Percentiles rank a stretch among this genome's conserved stretches.
These are phyloP conservation scores for Diplodia corticola DNA, from an alignment of 2,329 filamentous ascomycete genomes.

Conservation along the genomic window DNA sequence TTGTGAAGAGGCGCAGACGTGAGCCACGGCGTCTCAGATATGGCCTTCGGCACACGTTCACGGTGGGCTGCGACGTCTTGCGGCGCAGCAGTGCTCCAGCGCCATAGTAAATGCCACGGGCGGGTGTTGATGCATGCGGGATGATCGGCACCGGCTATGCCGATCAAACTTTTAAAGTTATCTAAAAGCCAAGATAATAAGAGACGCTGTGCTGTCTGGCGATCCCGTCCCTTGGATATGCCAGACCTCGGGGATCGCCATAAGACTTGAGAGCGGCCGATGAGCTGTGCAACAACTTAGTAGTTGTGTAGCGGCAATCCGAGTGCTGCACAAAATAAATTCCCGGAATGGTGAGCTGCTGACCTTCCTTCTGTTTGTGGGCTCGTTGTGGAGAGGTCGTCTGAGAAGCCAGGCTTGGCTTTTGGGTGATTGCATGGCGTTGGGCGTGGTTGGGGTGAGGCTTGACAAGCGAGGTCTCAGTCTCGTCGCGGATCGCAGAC, in stretches of 20 bases:
- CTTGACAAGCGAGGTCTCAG: conserved; percentile 19
- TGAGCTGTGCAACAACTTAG: background rate
- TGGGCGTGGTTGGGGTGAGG: background rate
- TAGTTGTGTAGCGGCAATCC: background rate
- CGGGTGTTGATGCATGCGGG: conserved; percentile 3
- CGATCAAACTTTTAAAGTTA: conserved; percentile 17
- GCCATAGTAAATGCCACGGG: background rate
- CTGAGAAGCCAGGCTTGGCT: background rate
- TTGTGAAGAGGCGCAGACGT: background rate
- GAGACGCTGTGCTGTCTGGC: background rate
- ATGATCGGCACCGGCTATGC: background rate
- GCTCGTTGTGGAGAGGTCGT: background rate
- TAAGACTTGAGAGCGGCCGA: background rate
- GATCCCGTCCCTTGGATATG: background rate
- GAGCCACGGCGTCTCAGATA: conserved; percentile 14
- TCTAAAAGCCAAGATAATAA: conserved; percentile 10
- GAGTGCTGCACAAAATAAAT: background rate
- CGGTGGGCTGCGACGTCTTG: conserved; percentile 6
- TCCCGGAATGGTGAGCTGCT: too few species aligned
- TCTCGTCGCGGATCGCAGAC: conserved; percentile 15
- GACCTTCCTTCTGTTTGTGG: background rate
- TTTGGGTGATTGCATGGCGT: background rate
- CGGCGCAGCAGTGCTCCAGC: conserved; percentile 14
- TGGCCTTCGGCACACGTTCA: background rate
- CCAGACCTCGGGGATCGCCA: too few species aligned